Evolutionary conservation across 176 grass and related monocot species (phyloP).

Genomic region (Zoysia japonica): DNA sequence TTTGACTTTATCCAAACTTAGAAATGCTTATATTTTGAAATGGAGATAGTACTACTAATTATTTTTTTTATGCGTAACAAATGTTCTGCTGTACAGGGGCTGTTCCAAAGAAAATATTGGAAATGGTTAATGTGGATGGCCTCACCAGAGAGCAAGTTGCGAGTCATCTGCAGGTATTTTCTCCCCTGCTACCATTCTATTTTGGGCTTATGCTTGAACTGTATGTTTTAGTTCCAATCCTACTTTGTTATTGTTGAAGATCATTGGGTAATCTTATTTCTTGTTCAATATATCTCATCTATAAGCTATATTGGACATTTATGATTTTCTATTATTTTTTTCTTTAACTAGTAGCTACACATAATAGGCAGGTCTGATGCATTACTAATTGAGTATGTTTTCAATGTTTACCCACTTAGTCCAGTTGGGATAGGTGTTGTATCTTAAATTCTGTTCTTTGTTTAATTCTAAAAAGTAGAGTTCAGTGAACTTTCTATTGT

Average conservation of each 20-base stretch:
- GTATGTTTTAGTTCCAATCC: neutral
- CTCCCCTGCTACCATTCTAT: neutral
- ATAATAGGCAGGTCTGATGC: neutral
- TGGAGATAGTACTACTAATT: too few relatives aligned
- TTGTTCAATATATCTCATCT: neutral
- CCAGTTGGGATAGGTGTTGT: neutral
- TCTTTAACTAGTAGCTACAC: too few relatives aligned
- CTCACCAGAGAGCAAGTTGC: constrained; percentile 61
- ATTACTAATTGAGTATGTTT: neutral
- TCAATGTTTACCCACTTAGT: neutral
- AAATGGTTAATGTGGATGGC: constrained; percentile 57
- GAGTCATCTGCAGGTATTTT: constrained; percentile 74
- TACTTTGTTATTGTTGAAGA: neutral
- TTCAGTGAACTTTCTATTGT: too few relatives aligned
- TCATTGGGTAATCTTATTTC: neutral
- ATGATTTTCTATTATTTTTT: neutral
- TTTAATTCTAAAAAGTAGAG: neutral
- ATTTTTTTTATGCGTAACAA: neutral
- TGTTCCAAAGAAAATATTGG: constrained; percentile 66
- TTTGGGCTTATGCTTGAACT: neutral
- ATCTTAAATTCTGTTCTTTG: neutral
- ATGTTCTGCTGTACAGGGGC: constrained; percentile 38
- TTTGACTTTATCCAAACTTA: too few relatives aligned
- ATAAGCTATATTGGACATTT: neutral
- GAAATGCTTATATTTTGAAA: too few relatives aligned